Base-by-base conservation (phyloP, 768 basidiomycete species). In the Suillus cothurnatus region DNA sequence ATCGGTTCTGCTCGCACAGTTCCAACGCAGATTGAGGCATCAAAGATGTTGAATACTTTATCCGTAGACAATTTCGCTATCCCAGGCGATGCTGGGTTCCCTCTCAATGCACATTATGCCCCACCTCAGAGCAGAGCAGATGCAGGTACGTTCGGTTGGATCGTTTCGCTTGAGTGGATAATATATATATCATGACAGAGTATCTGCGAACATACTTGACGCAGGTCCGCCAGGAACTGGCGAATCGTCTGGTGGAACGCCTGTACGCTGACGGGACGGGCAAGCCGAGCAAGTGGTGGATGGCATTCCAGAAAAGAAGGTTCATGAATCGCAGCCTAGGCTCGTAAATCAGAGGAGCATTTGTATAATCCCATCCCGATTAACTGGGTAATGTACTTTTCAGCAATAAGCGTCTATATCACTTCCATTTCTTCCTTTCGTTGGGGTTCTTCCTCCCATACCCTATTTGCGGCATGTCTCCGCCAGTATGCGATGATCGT, bases 261-360 rank as follows among this genome's bases (percentile, higher is more conserved):
- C 81, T 99, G 58, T 99, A 99, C 76, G 93, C 90, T 45, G 94
- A 97, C 75, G 95, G 95, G 6, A 91, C 92, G 4, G 91, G 91
- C 64, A 96, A 93, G 76, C 96, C 97, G 6, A 97, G 92, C 84
- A 99, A 99, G 78, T 99, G 97, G 97, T 99, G 97, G 97, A 97
- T 98, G 94, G 92, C 93, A 26, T 99, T 99, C 88, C 95, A 96
- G 79, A 98, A 97, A 86, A 86, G 96, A 74, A 87, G 93, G 31
- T 95, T 95, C 86, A 95, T 95, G 93, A 93, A 94, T 80, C 89
- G 93, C 74, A 94, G 92, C 77, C 77, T 94, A 75, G 89, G 88
- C 65, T 84, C 85, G 73, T 91, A 82, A 79, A 68, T 58, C 45
- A 4, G 31, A 41, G 23, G 31, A 31, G 57, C 61, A 39, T 39